phyloP scores from a whole-genome alignment of 768 basidiomycete species.

The Auricularia cornea region DNA sequence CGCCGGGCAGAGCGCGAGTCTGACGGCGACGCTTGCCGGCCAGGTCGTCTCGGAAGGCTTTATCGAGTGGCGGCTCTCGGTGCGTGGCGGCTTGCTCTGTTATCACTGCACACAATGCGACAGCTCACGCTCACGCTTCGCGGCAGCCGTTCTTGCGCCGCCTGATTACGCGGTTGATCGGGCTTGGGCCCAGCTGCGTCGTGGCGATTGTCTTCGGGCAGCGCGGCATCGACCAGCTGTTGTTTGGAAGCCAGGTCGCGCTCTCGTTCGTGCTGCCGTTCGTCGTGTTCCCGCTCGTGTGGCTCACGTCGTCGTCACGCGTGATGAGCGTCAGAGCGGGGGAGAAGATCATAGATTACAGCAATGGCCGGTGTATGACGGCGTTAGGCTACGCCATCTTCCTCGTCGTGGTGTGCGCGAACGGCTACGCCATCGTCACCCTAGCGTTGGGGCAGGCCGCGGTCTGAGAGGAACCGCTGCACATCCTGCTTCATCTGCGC shows the following conservation, averaged over 20 bases:
- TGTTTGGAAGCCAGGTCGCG: constrained; percentile 82
- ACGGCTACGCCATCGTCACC: constrained; percentile 64
- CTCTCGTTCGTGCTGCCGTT: constrained; percentile 81
- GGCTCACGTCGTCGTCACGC: constrained; percentile 52
- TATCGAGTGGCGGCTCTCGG: constrained; percentile 76
- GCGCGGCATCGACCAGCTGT: constrained; percentile 61
- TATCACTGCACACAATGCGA: too few relatives aligned
- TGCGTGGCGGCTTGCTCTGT: constrained; percentile 24
- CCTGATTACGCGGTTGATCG: constrained; percentile 71
- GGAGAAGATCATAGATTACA: constrained; percentile 48
- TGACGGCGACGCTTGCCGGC: constrained; percentile 84
- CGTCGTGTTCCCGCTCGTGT: constrained; percentile 73
- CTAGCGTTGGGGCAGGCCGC: constrained; percentile 35
- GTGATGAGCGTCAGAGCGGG: constrained; percentile 59
- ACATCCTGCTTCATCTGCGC: constrained; percentile 4
- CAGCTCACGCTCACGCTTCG: background rate
- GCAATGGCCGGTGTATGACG: constrained; percentile 46
- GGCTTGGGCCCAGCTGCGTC: constrained; percentile 72
- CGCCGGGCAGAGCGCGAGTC: constrained; percentile 81
- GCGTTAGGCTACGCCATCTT: constrained; percentile 51
- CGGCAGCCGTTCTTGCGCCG: constrained; percentile 41
- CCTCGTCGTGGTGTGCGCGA: constrained; percentile 59
- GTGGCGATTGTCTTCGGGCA: constrained; percentile 69
- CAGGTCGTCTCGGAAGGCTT: constrained; percentile 90
- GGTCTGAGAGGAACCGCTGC: background rate